Evolutionary conservation across 139 green algal genomes (phyloP).

Genomic region (Chlamydomonas sphaeroides): DNA sequence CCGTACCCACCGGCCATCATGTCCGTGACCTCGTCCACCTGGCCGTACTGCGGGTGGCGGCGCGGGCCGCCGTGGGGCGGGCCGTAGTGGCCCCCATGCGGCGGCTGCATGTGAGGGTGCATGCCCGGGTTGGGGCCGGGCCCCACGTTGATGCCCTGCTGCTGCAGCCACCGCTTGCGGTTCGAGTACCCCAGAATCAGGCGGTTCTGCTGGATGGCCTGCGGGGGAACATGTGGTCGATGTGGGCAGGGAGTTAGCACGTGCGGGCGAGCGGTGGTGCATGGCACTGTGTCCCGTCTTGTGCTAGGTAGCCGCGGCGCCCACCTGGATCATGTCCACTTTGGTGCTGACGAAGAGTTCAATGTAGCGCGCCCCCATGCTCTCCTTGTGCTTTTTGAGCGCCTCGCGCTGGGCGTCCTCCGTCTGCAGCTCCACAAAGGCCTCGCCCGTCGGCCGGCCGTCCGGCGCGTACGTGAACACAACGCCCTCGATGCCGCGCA

Average conservation of each 20-base stretch:
- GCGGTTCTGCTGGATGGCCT: constrained; percentile 57
- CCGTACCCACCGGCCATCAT: constrained; percentile 37
- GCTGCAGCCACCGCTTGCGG: constrained; percentile 55
- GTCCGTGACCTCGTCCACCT: constrained; percentile 30
- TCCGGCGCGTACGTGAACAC: constrained; percentile 76
- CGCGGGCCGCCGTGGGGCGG: constrained; percentile 10
- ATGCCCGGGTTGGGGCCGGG: constrained; percentile 1
- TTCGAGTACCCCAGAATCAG: constrained; percentile 47
- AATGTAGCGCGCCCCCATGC: constrained; percentile 80
- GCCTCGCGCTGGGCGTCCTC: constrained; percentile 66
- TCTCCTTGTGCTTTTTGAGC: constrained; percentile 75
- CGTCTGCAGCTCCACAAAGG: constrained; percentile 81
- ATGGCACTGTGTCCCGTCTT: too few relatives aligned
- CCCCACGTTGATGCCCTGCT: constrained; percentile 39
- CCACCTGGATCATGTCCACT: constrained; percentile 53
- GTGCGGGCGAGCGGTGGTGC: too few relatives aligned
- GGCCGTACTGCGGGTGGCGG: constrained; percentile 25
- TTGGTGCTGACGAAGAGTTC: constrained; percentile 82
- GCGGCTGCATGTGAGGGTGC: constrained; percentile 13
- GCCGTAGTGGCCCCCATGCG: constrained; percentile 11
- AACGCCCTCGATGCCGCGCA: constrained; percentile 69
- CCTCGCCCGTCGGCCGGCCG: constrained; percentile 87
- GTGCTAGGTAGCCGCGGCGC: too few relatives aligned
- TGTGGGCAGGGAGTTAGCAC: too few relatives aligned
- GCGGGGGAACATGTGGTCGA: too few relatives aligned